phyloP scores from a whole-genome alignment of 306 rosid genomes.

The Sechiopsis laciniata region DNA sequence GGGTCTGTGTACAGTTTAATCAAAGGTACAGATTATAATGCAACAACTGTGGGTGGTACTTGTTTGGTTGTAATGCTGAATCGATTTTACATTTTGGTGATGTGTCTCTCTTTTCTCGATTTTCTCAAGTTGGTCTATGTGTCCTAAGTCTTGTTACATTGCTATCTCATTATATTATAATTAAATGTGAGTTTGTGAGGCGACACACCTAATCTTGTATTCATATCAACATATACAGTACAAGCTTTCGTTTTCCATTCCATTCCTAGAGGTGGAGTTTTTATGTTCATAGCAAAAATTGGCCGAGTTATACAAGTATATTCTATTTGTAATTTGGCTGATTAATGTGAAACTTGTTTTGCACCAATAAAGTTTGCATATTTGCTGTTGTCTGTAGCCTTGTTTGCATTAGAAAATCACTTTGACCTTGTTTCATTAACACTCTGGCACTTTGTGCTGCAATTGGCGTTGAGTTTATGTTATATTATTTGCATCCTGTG shows the following conservation, averaged over 20 bases:
- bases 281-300: background rate
- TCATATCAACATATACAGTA: background rate
- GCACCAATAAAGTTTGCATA: background rate
- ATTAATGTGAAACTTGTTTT: background rate
- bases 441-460: background rate
- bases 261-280: background rate
- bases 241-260: background rate
- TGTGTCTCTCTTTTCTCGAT: background rate
- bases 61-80: no score
- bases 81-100: no score
- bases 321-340: background rate
- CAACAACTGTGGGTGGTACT: no score
- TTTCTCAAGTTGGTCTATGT: background rate
- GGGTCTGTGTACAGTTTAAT: background rate
- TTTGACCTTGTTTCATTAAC: background rate
- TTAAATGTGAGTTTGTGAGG: background rate
- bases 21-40: background rate
- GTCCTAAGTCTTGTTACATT: background rate
- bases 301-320: background rate
- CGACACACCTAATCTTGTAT: background rate
- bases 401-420: background rate
- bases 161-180: background rate
- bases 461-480: slow-evolving; percentile 1
- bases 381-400: background rate
- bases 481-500: background rate